These are phyloP conservation scores for Chalciporus sphaerocephalus DNA, from an alignment of 768 basidiomycete genomes.

Conservation along the genomic window DNA sequence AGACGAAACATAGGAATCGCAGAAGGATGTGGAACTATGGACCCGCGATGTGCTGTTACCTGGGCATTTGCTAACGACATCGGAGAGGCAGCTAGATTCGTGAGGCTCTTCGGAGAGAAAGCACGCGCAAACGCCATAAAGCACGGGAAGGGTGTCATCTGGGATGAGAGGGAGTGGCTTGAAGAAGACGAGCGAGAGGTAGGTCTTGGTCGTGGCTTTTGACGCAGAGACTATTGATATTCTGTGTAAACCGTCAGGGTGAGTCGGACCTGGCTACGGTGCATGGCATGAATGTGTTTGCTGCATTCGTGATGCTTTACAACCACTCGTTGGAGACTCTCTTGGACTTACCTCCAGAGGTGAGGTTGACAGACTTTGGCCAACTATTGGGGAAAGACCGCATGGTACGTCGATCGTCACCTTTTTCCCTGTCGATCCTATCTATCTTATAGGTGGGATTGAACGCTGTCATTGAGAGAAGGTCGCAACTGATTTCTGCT, in stretches of 20 bases:
- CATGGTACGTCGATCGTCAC: constrained; percentile 41
- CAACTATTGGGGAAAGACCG: constrained; percentile 45
- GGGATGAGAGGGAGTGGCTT: constrained; percentile 64
- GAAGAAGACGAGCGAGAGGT: constrained; percentile 53
- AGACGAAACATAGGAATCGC: constrained; percentile 57
- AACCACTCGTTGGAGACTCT: constrained; percentile 52
- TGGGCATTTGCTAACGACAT: constrained; percentile 63
- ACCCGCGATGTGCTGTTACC: constrained; percentile 38
- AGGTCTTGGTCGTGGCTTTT: constrained; percentile 10
- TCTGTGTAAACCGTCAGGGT: constrained; percentile 41
- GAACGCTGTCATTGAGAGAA: constrained; percentile 35
- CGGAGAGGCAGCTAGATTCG: constrained; percentile 51
- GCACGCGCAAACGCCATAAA: constrained; percentile 44
- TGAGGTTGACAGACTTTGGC: constrained; percentile 44
- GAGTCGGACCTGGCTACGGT: constrained; percentile 54
- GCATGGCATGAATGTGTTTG: constrained; percentile 66
- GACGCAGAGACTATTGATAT: constrained; percentile 12
- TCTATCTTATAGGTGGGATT: constrained; percentile 28
- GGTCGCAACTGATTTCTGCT: constrained; percentile 28
- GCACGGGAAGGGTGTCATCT: constrained; percentile 38
- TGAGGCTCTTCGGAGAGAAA: constrained; percentile 55
- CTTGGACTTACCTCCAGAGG: constrained; percentile 46
- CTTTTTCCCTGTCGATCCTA: constrained; percentile 6
- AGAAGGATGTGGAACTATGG: constrained; percentile 54
- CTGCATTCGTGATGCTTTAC: constrained; percentile 59